These are phyloP conservation scores for Jacaranda copaia DNA, from an alignment of 257 asterid species.

Conservation along the genomic window DNA sequence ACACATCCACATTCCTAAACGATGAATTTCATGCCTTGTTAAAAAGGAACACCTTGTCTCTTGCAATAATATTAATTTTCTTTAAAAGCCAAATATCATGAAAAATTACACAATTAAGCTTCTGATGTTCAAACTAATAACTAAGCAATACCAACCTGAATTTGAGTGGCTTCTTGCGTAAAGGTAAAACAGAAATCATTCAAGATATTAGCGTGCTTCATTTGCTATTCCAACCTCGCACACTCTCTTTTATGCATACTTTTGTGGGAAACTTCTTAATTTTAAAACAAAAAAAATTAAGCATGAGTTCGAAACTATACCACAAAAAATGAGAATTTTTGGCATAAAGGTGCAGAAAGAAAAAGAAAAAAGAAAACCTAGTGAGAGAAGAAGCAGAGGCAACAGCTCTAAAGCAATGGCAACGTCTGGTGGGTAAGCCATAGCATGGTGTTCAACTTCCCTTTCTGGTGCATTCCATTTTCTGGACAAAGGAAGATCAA, in stretches of 20 bases:
- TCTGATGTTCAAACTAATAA: not conserved
- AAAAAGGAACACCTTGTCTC: constrained; percentile 70
- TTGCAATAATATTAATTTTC: constrained; percentile 32
- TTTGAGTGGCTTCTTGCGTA: constrained; percentile 49
- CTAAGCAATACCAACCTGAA: constrained; percentile 44
- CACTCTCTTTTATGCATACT: constrained; percentile 81
- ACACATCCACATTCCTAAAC: constrained; percentile 77
- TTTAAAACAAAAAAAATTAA: constrained; percentile 1
- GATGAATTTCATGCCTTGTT: constrained; percentile 60
- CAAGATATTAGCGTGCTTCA: constrained; percentile 56
- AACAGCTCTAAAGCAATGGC: constrained; percentile 81
- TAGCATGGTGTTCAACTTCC: constrained; percentile 72
- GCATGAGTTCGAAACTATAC: constrained; percentile 18
- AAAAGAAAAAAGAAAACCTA: constrained; percentile 53
- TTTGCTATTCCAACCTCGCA: constrained; percentile 70
- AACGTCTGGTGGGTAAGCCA: constrained; percentile 72
- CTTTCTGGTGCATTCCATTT: constrained; percentile 94
- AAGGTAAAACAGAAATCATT: constrained; percentile 81
- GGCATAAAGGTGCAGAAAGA: not conserved
- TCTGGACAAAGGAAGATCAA: not conserved
- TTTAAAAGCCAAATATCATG: constrained; percentile 27
- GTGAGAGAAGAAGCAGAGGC: constrained; percentile 87
- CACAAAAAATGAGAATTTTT: not conserved
- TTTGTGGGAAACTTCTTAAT: constrained; percentile 67
- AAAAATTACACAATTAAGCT: constrained; percentile 13